These are phyloP conservation scores for Fusarium buharicum DNA, from an alignment of 2,329 filamentous ascomycete genomes.

Conservation along the genomic window DNA sequence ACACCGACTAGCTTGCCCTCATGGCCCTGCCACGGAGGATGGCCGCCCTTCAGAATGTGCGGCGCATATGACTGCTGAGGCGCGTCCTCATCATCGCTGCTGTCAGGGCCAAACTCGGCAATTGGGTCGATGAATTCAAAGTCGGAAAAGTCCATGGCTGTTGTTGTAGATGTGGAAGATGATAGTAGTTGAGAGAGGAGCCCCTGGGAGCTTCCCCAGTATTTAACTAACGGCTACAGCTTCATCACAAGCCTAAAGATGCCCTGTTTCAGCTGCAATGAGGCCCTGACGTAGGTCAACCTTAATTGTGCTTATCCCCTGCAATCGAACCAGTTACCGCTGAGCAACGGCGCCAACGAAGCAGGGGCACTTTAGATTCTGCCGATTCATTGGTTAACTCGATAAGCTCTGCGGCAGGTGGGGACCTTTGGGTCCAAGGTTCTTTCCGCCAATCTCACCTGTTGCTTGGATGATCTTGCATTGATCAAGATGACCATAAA, in stretches of 20 bases:
- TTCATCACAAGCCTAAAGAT: conserved; percentile 3
- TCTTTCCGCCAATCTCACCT: no score
- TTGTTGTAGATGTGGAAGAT: conserved; percentile 11
- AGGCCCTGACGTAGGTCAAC: conserved; percentile 24
- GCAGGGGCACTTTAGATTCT: not conserved
- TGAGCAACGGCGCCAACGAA: conserved; percentile 13
- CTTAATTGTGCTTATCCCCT: conserved; percentile 14
- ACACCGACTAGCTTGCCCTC: conserved; percentile 48
- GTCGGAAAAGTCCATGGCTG: conserved; percentile 42
- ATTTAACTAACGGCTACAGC: conserved; percentile 18
- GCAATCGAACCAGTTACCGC: conserved; percentile 29
- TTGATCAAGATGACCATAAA: not conserved
- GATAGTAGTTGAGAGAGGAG: not conserved
- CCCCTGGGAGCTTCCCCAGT: conserved; percentile 12
- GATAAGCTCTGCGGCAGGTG: conserved; percentile 1
- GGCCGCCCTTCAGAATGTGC: conserved; percentile 24
- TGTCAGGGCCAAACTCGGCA: conserved; percentile 33
- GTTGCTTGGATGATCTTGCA: no score
- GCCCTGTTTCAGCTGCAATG: conserved; percentile 27
- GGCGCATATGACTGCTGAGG: conserved; percentile 7
- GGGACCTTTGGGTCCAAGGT: no score
- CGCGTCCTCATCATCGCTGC: conserved; percentile 24
- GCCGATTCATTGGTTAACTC: conserved; percentile 9
- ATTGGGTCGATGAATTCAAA: conserved; percentile 42
- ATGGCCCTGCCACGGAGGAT: conserved; percentile 48